A percentile compares a stretch with the other conserved stretches of the same genome.
phyloP scores from a whole-genome alignment of 2,329 filamentous ascomycete genomes.

The Fusarium tanahbumbuense region DNA sequence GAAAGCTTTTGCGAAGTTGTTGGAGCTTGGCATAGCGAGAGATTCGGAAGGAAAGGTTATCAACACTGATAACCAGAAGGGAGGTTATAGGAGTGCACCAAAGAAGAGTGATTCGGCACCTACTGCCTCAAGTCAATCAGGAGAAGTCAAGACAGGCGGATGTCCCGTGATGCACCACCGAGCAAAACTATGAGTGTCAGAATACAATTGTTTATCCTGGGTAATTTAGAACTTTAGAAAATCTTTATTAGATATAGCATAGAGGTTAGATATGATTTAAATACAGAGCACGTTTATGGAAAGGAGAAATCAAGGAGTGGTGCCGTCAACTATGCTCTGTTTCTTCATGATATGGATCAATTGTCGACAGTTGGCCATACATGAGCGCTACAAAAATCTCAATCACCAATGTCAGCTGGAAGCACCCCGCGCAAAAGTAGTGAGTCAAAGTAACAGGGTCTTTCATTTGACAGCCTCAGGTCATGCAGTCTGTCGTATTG shows the following conservation, averaged over 20 bases:
- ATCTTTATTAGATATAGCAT: neutral
- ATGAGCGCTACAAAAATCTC: too few relatives aligned
- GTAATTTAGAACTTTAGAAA: neutral
- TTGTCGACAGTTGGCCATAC: too few relatives aligned
- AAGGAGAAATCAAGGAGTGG: too few relatives aligned
- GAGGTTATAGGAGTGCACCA: conserved; percentile 1
- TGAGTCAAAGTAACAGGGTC: rapidly evolving
- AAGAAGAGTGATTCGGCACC: conserved; percentile 4
- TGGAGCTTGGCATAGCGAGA: conserved; percentile 7
- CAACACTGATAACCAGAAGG: conserved; percentile 4
- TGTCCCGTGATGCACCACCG: conserved; percentile 5
- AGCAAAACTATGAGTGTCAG: neutral
- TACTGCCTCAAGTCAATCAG: neutral
- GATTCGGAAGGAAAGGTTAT: neutral
- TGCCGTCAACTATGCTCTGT: too few relatives aligned
- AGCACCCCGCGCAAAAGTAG: neutral
- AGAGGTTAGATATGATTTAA: too few relatives aligned
- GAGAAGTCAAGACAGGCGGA: neutral
- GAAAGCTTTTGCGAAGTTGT: neutral
- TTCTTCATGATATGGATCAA: too few relatives aligned
- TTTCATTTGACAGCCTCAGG: too few relatives aligned
- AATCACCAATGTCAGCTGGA: too few relatives aligned
- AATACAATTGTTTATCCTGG: rapidly evolving
- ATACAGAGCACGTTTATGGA: too few relatives aligned
- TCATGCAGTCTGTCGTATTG: neutral